A percentile compares a stretch with the other conserved stretches of the same genome.
Conservation (phyloP, 345 rosid species). For the Eucalyptus grandis region DNA sequence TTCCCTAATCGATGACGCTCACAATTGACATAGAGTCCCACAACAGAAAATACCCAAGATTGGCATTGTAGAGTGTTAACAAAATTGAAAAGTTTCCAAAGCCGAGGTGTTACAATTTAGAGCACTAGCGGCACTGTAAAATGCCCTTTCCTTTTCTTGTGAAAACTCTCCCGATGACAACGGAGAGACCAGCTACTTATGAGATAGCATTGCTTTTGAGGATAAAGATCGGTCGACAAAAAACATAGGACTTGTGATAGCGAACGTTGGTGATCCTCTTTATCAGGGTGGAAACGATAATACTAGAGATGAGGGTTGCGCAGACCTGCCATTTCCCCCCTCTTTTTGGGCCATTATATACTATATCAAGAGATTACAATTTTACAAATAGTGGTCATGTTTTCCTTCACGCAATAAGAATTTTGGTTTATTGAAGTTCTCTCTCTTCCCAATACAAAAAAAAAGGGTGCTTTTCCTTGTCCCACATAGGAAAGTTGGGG, state of each 20-base stretch:
- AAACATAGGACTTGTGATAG: background rate
- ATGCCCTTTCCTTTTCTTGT: background rate
- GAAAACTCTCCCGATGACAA: background rate
- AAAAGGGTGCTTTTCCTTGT: no score
- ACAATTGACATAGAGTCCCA: background rate
- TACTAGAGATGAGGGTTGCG: background rate
- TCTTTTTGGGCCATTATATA: background rate
- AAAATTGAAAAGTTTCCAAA: background rate
- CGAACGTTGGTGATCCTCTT: background rate
- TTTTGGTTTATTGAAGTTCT: background rate
- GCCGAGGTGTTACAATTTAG: background rate
- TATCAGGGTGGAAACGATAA: background rate
- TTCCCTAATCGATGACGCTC: background rate
- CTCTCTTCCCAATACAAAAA: background rate
- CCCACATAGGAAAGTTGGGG: no score
- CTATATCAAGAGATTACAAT: background rate
- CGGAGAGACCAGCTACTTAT: background rate
- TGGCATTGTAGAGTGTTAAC: background rate
- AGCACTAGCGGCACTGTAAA: background rate
- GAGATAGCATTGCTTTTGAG: background rate
- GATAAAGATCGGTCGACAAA: background rate
- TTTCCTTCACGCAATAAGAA: background rate
- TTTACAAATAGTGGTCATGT: background rate
- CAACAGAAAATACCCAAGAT: background rate
- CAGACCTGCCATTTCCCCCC: background rate